phyloP scores from a whole-genome alignment of 139 green algal species.

The Chlamydomonas sphaeroides region DNA sequence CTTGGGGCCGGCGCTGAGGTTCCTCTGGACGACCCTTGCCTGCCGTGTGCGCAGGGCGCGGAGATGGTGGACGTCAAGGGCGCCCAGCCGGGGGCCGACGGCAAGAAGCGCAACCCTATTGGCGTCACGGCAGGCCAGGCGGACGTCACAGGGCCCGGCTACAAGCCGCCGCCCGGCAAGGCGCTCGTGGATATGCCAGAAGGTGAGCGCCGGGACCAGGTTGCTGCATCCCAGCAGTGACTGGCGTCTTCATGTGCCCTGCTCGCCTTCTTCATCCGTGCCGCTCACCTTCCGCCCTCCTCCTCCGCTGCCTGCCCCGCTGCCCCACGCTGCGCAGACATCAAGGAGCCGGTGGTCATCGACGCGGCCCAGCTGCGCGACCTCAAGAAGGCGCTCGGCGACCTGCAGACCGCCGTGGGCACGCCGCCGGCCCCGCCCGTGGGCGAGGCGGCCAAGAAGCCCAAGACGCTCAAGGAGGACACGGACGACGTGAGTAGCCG shows the following conservation, averaged over 20 bases:
- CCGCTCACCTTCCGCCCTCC: too few species aligned
- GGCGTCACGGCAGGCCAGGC: not conserved
- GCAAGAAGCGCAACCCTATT: conserved; percentile 3
- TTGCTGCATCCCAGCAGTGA: too few species aligned
- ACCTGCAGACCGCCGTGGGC: conserved; percentile 13
- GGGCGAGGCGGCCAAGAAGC: conserved; percentile 6
- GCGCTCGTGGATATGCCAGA: not conserved
- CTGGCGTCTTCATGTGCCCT: too few species aligned
- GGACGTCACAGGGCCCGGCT: not conserved
- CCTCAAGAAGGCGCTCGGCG: conserved; percentile 26
- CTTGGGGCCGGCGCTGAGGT: too few species aligned
- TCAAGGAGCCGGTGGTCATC: not conserved
- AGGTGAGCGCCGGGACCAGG: too few species aligned
- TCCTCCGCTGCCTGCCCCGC: too few species aligned
- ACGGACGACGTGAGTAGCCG: conserved; percentile 36
- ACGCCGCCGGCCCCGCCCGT: not conserved
- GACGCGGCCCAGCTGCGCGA: conserved; percentile 2
- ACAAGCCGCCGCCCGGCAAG: not conserved
- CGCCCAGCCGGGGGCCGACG: not conserved
- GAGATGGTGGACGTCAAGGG: conserved; percentile 5
- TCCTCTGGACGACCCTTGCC: too few species aligned
- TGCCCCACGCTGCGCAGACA: not conserved
- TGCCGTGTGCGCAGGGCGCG: too few species aligned
- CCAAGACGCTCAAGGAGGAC: conserved; percentile 40
- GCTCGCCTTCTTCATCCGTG: too few species aligned